Percentiles rank a stretch among this genome's conserved stretches.
Conservation (phyloP, 495 filamentous ascomycete species). For the Cairneyella variabilis region DNA sequence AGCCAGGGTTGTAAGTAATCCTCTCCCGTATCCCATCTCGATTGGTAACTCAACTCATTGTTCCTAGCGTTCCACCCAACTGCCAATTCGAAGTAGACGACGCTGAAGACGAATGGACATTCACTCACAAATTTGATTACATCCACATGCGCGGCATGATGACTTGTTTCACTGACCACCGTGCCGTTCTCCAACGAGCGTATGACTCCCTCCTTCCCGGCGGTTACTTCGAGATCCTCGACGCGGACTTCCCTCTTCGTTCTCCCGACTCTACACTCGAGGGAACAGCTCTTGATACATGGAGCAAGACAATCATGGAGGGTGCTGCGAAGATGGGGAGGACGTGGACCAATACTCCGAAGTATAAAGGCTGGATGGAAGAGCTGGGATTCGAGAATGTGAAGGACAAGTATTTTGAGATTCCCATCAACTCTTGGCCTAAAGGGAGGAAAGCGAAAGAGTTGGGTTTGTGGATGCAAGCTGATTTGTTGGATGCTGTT, state of each 20-base stretch:
- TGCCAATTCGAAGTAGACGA: conserved; percentile 31
- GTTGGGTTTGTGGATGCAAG: neutral
- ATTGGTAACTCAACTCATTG: no score
- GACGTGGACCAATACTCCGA: neutral
- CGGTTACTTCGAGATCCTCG: conserved; percentile 42
- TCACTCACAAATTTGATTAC: conserved; percentile 28
- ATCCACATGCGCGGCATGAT: conserved; percentile 25
- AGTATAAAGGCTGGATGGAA: conserved; percentile 35
- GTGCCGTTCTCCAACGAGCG: neutral
- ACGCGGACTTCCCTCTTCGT: conserved; percentile 29
- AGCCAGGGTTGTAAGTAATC: conserved; percentile 31
- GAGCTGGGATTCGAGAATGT: conserved; percentile 38
- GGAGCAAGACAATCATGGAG: conserved; percentile 30
- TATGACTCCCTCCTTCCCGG: conserved; percentile 35
- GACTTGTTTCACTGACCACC: conserved; percentile 11
- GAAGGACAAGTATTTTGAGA: conserved; percentile 9
- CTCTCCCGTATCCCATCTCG: neutral
- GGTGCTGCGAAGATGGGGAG: conserved; percentile 11
- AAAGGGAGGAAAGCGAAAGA: conserved; percentile 27
- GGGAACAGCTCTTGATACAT: conserved; percentile 12
- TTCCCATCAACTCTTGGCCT: conserved; percentile 7
- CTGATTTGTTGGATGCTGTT: conserved; percentile 34
- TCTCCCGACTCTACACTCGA: conserved; percentile 35
- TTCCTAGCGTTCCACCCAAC: conserved; percentile 25
- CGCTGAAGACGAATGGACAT: conserved; percentile 33